Conservation (phyloP, 2,329 filamentous ascomycete species). For the Pestalotiopsis sp. region DNA sequence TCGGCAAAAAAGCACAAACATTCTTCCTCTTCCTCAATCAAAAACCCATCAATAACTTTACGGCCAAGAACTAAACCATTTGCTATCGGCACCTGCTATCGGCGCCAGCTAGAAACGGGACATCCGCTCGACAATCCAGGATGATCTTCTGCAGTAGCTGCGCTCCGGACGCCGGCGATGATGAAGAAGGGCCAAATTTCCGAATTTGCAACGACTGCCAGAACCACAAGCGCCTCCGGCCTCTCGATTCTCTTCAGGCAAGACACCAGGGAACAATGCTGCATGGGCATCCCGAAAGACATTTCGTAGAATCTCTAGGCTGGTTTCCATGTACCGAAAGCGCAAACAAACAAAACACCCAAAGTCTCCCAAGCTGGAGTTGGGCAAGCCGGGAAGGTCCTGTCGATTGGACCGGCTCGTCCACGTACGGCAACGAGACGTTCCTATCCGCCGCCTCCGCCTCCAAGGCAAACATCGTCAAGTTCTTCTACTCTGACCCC, state of each 20-base stretch:
- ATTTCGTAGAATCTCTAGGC: background rate
- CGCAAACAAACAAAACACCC: background rate
- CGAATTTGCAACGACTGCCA: too few species aligned
- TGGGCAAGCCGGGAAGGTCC: background rate
- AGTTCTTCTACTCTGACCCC: background rate
- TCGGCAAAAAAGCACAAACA: too few species aligned
- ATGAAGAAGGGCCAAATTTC: too few species aligned
- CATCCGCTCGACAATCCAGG: too few species aligned
- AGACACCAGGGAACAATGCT: background rate
- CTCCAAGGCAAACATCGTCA: background rate
- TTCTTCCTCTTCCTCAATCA: too few species aligned
- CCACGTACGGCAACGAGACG: background rate
- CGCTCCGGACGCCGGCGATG: too few species aligned
- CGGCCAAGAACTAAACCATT: too few species aligned
- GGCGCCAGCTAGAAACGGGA: too few species aligned
- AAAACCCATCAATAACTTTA: too few species aligned
- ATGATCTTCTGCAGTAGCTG: too few species aligned
- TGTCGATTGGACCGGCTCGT: background rate
- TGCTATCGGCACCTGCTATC: too few species aligned
- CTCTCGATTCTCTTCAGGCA: background rate
- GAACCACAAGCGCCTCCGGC: too few species aligned
- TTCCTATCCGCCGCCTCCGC: background rate
- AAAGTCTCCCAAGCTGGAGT: slow-evolving; percentile 7
- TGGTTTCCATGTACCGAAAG: background rate
- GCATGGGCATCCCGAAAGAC: background rate